Conservation (phyloP, 2,329 filamentous ascomycete genomes). For the Colletotrichum tanaceti region DNA sequence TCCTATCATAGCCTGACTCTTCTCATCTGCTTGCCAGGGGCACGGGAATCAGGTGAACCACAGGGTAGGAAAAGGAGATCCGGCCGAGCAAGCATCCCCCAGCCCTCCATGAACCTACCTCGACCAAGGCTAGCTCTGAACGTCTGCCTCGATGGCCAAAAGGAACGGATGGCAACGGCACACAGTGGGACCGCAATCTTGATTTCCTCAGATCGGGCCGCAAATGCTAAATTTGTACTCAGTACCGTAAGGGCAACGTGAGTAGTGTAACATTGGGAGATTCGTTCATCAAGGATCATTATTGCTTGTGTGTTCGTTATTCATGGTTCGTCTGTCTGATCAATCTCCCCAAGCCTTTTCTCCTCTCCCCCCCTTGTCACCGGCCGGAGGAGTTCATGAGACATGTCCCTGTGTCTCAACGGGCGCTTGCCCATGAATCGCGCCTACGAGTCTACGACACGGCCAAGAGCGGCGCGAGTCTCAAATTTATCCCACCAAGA, state of each 20-base stretch:
- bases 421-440: neutral
- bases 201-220: neutral
- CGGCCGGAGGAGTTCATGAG: neutral
- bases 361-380: neutral
- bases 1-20: no score
- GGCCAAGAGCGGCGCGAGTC: neutral
- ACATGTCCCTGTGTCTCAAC: neutral
- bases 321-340: conserved; percentile 6
- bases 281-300: neutral
- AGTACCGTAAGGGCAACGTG: neutral
- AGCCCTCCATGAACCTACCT: conserved; percentile 24
- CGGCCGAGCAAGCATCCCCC: neutral
- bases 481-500: no score
- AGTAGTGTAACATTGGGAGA: neutral
- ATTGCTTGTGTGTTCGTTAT: conserved; percentile 1
- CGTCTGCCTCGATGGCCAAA: conserved; percentile 20
- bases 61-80: neutral
- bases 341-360: neutral
- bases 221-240: no score
- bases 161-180: conserved; percentile 14
- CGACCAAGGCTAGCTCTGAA: conserved; percentile 35
- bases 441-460: neutral
- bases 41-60: neutral
- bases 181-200: neutral
- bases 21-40: neutral